phyloP scores from a whole-genome alignment of 371 early-diverging fungal genomes.

The Mucor mucedo region DNA sequence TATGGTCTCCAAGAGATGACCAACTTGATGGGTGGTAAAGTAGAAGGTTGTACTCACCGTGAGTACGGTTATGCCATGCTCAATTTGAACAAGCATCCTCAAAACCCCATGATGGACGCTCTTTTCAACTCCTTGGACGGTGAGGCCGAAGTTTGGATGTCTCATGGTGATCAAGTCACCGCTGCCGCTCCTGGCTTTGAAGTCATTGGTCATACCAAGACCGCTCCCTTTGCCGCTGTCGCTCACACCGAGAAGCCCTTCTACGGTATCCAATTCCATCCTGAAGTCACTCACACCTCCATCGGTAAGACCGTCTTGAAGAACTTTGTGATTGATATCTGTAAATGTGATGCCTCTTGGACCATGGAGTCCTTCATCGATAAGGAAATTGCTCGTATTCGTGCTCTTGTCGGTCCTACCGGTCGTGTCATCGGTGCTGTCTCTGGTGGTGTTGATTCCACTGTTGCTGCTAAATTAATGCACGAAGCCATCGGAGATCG shows the following conservation, averaged over 20 bases:
- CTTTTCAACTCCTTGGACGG: slow-evolving; percentile 81
- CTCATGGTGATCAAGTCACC: slow-evolving; percentile 95
- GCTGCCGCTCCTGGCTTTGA: slow-evolving; percentile 82
- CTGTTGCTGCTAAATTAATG: slow-evolving; percentile 97
- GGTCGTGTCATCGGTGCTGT: slow-evolving; percentile 97
- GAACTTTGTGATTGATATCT: slow-evolving; percentile 93
- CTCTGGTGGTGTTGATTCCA: slow-evolving; percentile 95
- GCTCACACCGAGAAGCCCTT: slow-evolving; percentile 77
- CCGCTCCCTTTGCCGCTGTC: slow-evolving; percentile 91
- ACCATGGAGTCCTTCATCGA: slow-evolving; percentile 96
- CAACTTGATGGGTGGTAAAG: slow-evolving; percentile 85
- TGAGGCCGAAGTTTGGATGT: slow-evolving; percentile 93
- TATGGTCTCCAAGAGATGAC: slow-evolving; percentile 97
- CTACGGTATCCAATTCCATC: slow-evolving; percentile 98
- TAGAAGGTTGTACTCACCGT: slow-evolving; percentile 86
- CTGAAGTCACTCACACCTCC: slow-evolving; percentile 97
- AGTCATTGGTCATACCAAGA: slow-evolving; percentile 84
- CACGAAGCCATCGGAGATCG: slow-evolving; percentile 96
- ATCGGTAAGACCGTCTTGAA: slow-evolving; percentile 81
- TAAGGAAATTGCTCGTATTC: slow-evolving; percentile 94
- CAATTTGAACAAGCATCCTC: slow-evolving; percentile 62
- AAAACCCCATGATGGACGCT: slow-evolving; percentile 65
- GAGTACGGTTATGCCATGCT: slow-evolving; percentile 95
- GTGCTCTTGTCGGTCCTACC: slow-evolving; percentile 86
- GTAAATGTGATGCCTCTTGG: slow-evolving; percentile 87